Base-by-base conservation (phyloP, 331 rosid species). In the Malus hybrid region DNA sequence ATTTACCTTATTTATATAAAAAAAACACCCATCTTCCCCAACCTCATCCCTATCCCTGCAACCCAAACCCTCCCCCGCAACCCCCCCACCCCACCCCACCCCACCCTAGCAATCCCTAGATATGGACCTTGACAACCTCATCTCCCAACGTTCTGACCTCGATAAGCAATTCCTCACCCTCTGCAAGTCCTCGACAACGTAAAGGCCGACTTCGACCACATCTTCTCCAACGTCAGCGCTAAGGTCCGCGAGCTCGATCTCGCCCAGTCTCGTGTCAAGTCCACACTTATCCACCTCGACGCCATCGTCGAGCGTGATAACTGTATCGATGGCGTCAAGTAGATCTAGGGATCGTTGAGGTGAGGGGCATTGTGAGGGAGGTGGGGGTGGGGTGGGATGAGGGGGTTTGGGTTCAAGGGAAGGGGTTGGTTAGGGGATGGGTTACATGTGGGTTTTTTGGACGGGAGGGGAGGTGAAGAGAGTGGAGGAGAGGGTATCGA, bases 241-340 rank as follows among this genome's bases (percentile, higher is more conserved):
- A 93, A 93, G 81, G 97, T 93, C 33, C 91, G 97, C 5, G 95
- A 93, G 71, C 97, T 93, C 72, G 97, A 93, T 80, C 78, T 93
- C 16, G 98, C 93, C 0, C 95, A 93, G 71, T 93, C 98, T 24
- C 94, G 91, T 22, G 96, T 93, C 62, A 78, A 84, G 13, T 79
- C 91, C 78, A 90, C 97, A 11, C 88, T 94, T 29, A 89, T 80
- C 64, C 89, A 92, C 52, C 86, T 94, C 64, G 97, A 94, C 56
- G 95, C 98, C 71, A 86, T 93, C 44, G 95, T 90, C 0, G 93
- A 91, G 77, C 83, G 89, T 28, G 90, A 83, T 11, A 88, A 82
- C 75, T 94, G 92, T 68, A 86, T 94, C 39, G 95, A 94, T 36
- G 98, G 93, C 9, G 93, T 87, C 1, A 80, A 82, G 66, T 74